Evolutionary conservation across 352 stramenopile species (phyloP).

Genomic region (Phytopythium montanum): DNA sequence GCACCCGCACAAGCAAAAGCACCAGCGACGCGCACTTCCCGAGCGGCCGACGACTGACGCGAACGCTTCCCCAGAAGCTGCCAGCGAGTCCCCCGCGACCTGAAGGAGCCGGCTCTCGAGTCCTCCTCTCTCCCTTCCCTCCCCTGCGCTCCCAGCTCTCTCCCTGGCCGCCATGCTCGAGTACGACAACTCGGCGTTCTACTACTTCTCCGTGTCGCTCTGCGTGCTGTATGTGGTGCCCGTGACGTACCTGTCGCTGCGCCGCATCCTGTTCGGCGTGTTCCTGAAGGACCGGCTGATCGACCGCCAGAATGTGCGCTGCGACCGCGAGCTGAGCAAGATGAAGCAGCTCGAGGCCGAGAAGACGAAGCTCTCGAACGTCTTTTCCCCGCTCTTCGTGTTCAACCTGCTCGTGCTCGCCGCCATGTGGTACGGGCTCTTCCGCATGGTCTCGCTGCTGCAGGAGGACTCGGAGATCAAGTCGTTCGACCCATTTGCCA

Average conservation of each 20-base stretch:
- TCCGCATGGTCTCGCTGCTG: slow-evolving; percentile 90
- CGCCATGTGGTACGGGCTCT: slow-evolving; percentile 78
- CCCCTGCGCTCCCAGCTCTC: too few relatives aligned
- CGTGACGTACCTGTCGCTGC: slow-evolving; percentile 90
- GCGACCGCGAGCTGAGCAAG: slow-evolving; percentile 80
- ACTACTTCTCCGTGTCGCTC: slow-evolving; percentile 98
- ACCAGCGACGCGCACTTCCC: slow-evolving; percentile 7
- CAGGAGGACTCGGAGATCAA: slow-evolving; percentile 97
- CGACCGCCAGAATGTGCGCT: slow-evolving; percentile 79
- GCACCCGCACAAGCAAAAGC: slow-evolving; percentile 3
- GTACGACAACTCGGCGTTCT: slow-evolving; percentile 99
- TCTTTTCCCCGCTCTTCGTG: slow-evolving; percentile 79
- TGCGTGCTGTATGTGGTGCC: slow-evolving; percentile 96
- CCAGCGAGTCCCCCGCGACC: background rate
- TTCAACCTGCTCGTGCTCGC: slow-evolving; percentile 71
- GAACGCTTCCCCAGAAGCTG: background rate
- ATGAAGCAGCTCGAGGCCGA: slow-evolving; percentile 84
- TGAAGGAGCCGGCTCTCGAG: background rate
- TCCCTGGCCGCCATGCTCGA: slow-evolving; percentile 84
- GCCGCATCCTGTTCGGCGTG: slow-evolving; percentile 83
- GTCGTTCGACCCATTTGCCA: slow-evolving; percentile 97
- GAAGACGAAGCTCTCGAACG: slow-evolving; percentile 81
- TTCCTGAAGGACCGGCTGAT: slow-evolving; percentile 88
- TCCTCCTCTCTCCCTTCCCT: background rate
- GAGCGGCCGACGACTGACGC: slow-evolving; percentile 2